Base-by-base conservation (phyloP, 257 asterid species). In the Salvia splendens region DNA sequence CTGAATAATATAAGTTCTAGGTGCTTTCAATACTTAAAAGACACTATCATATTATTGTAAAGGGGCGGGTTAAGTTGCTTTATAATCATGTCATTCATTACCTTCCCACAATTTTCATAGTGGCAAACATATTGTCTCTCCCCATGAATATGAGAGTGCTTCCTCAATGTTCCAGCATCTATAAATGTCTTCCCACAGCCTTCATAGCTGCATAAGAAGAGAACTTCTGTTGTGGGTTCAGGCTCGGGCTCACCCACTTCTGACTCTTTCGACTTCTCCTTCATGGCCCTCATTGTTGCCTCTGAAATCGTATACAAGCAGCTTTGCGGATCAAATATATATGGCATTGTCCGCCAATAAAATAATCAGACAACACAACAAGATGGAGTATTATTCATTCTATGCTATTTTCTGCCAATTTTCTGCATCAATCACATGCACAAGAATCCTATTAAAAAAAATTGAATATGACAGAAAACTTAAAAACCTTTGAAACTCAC, bases 161-260 rank as follows among this genome's bases (percentile, higher is more conserved):
- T 94, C 85, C 87, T 94, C 86, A 94, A 83, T 67, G 97, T 95
- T 61, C 93, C 96, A 24, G 96, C 95, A 84, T 94, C 99, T 58
- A 91, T 81, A 73, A 94, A 94, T 40, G 99, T 91, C 84, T 94
- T 94, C 64, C 99, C 99, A 81, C 99, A 94, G 69, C 96, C 96
- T 71, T 89, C 99, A 41, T 84, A 91, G 64, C 96, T 94, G 80
- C 99, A 94, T 71, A 94, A 94, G 78, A 94, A 94, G 74, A 94
- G 90, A 78, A 94, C 96, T 73, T 94, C 97, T 1, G 99, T 88
- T 9, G 97, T 84, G 49, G 95, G 97, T 81, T 94, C 99, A 30
- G 95, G 99, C 82, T 93, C 99, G 11, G 95, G 87, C 63, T 81
- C 93, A 32, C 80, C 79, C 38, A 72, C 55, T 36, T 84, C 88